Conservation (phyloP, 2,329 filamentous ascomycete genomes). For the Monosporascus sp. region DNA sequence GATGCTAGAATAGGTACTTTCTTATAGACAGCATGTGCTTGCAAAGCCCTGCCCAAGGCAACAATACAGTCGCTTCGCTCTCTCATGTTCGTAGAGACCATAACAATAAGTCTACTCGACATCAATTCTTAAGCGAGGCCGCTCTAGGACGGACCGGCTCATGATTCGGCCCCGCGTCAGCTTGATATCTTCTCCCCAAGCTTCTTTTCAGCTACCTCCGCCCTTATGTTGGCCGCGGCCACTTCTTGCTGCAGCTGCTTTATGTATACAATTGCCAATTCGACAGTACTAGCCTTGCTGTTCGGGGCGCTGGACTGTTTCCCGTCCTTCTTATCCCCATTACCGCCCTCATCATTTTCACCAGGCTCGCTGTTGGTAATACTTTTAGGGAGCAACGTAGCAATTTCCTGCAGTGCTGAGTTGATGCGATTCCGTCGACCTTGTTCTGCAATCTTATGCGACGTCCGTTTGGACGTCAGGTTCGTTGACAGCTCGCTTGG, state of each 20-base stretch:
- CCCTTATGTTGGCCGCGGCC: slow-evolving; percentile 55
- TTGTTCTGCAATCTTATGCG: slow-evolving; percentile 97
- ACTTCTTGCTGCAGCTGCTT: slow-evolving; percentile 74
- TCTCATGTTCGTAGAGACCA: neutral
- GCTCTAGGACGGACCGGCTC: neutral
- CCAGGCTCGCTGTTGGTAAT: slow-evolving; percentile 37
- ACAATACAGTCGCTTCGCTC: neutral
- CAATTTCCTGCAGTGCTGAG: slow-evolving; percentile 85
- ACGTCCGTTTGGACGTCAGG: slow-evolving; percentile 91
- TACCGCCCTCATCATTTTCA: slow-evolving; percentile 38
- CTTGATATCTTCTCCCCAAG: slow-evolving; percentile 28
- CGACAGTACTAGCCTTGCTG: slow-evolving; percentile 96
- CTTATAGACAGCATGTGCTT: too few relatives aligned
- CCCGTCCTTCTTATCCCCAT: slow-evolving; percentile 35
- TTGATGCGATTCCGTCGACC: slow-evolving; percentile 94
- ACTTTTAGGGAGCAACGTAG: slow-evolving; percentile 68
- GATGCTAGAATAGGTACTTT: too few relatives aligned
- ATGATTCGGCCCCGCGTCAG: slow-evolving; percentile 3
- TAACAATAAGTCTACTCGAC: slow-evolving; percentile 3
- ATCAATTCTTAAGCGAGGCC: slow-evolving; percentile 3
- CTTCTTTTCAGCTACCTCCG: slow-evolving; percentile 61
- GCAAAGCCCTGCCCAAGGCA: too few relatives aligned
- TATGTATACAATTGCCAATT: slow-evolving; percentile 94
- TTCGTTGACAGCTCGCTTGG: slow-evolving; percentile 89
- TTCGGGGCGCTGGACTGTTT: slow-evolving; percentile 52